Evolutionary conservation across 2,329 filamentous ascomycete genomes (phyloP), one percentile per base, ranked within the genome.

Genomic region (Nigrograna mackinnonii): DNA sequence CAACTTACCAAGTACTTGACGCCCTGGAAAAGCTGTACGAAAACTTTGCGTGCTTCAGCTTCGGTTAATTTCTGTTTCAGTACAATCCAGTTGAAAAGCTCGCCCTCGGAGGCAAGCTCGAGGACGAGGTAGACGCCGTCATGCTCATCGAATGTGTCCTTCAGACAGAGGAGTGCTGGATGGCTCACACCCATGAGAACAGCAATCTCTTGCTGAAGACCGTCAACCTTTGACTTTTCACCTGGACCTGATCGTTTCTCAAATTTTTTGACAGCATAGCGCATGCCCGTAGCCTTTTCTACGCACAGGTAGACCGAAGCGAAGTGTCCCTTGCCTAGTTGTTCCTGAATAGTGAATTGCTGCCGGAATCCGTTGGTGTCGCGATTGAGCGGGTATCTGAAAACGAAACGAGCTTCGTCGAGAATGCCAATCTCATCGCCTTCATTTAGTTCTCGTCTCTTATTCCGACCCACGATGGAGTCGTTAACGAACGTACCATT

Each of bases 401-500:
- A 99, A 43, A 95, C 82, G 69, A 95, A 99, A 17, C 89, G 84
- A 6, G 89, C 89, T 62, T 89, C 85, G 58, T 90, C 85, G 36
- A 95, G 78, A 22, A 99, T 85, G 5, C 88, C 87, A 37, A 99
- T 87, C 67, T 97, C 91, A 55, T 99, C 94, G 26, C 88, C 85
- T 57, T 97, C 90, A 56, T 91, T 79, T 20, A 99, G 78, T 66
- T 96, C 90, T 44, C 92, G 83, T 41, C 90, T 82, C 68, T 96
- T 90, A 68, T 99, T 99, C 38, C 92, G 86, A 18, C 94, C 94
- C 18, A 99, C 83, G 21, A 95, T 79, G 13, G 85, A 86, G 57
- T 96, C 91, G 61, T 97, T 97, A 57, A 99, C 86, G 64, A 91
- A 99, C 0, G 95, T 99, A 37, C 94, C 94, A 64, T 99, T 99